phyloP scores from a whole-genome alignment of 768 basidiomycete genomes.

The Tylopilus sp. region DNA sequence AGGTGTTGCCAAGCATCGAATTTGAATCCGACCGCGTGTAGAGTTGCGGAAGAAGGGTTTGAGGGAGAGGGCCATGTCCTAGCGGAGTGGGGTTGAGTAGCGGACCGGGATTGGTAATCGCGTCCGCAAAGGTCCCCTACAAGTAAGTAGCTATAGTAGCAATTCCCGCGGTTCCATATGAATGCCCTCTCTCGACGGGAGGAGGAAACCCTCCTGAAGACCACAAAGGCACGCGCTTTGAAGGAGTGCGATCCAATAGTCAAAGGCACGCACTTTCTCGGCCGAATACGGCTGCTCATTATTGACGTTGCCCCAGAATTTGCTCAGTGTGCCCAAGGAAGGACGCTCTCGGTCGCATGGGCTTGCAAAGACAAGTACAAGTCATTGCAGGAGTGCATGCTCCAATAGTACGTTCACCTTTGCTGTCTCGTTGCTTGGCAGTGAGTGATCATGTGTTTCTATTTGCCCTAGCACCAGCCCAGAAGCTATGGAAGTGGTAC shows the following conservation, averaged over 20 bases:
- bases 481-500: constrained; percentile 69
- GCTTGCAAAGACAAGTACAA: constrained; percentile 69
- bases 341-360: constrained; percentile 85
- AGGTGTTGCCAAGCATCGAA: constrained; percentile 47
- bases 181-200: constrained; percentile 83
- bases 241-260: constrained; percentile 75
- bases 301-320: constrained; percentile 52
- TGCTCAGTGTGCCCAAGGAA: constrained; percentile 77
- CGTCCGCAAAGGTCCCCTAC: too few relatives aligned
- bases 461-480: constrained; percentile 55
- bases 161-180: constrained; percentile 44
- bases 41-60: constrained; percentile 13
- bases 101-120: constrained; percentile 8
- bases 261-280: constrained; percentile 44
- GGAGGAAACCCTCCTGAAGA: constrained; percentile 81
- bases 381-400: constrained; percentile 73
- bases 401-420: constrained; percentile 59
- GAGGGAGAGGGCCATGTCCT: constrained; percentile 10
- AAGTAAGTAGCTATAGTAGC: too few relatives aligned
- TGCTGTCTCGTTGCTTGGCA: not conserved
- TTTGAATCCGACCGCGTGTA: constrained; percentile 15
- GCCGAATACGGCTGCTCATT: not conserved
- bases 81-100: not conserved
- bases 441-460: not conserved
- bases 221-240: constrained; percentile 75